Base-by-base conservation (phyloP, 1,284 basidiomycete species). In the Apiotrichum domesticum region DNA sequence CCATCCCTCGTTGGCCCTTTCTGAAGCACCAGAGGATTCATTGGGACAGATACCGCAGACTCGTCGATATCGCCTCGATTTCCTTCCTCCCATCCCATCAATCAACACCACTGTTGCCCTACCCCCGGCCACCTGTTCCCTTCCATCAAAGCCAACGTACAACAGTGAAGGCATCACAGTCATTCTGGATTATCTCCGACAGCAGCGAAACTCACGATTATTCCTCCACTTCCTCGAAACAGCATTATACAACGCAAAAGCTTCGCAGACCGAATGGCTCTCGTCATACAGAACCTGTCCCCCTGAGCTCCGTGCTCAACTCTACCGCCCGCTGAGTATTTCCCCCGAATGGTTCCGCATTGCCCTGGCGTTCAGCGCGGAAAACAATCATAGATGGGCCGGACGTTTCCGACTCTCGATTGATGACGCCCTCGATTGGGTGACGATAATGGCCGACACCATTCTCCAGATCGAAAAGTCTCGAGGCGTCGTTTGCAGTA, bases 341-440 rank as follows among this genome's bases (percentile, higher is more conserved):
- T 37, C 52, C 5, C 57, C 61, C 8, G 61, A 62, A 14, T 62
- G 61, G 61, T 59, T 58, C 55, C 54, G 49, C 4, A 32, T 34
- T 6, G 54, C 42, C 2, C 50, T 58, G 7, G 55, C 42, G 3
- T 39, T 42, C 32, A 45, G 55, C 43, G 29, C 39, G 9, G 3
- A 15, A 37, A 21, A 47, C 15, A 41, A 48, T 21, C 35, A 33
- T 6, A 21, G 45, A 32, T 43, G 55, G n/a, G 48, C 58, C 0
- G 29, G 3, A 9, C 58, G 52, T 6, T 43, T 48, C n/a, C 41
- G 37, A 2, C 32, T 8, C 2, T 32, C 48, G 6, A 46, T 56
- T 21, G 21, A 41, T 10, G 9, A 37, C n/a, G 55, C 46, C 6
- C 33, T 54, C 6, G n/a, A 40, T 14, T 60, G 58, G 58, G 49